Base-by-base conservation (phyloP, 2,329 filamentous ascomycete species). In the Stachybotrys echinatus region DNA sequence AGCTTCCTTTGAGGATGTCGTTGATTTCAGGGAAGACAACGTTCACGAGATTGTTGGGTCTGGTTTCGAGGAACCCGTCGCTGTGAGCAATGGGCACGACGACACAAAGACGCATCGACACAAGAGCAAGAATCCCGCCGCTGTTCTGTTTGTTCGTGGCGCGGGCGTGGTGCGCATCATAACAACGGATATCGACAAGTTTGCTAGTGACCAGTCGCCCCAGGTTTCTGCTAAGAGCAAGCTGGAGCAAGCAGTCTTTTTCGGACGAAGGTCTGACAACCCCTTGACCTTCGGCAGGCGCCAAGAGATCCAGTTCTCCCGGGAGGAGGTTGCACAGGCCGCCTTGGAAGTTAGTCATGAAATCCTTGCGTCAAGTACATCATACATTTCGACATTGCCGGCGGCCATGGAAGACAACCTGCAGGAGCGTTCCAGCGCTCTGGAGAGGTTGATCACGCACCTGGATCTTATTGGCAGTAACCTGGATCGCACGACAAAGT, bases 221-320 rank as follows among this genome's bases (percentile, higher is more conserved):
- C 70, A 75, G 56, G 81, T 95, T 17, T 92, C 88, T 1, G 88
- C 89, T 6, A 94, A 90, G 69, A 89, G 84, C 69, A 96, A 94
- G 68, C 78, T 99, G 39, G 90, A 96, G 63, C 92, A 99, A 70
- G 92, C 92, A 3, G 88, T 97, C 1, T 97, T 96, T 69, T 97
- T 90, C 64, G 92, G 92, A 2, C 83, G 83, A 45, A 84, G 88
- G 63, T 79, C 85, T 54, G 84, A 89, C 61, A 97, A 91, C 59
- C 88, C 92, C n/a, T 71, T 99, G n/a, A 84, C 91, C 54, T 90
- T 99, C 59, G 81, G 86, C 42, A 80, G 84, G 42, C 81, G 82
- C 54, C 75, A 81, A 38, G 83, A 84, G 49, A 73, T 85, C 44
- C 75, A 79, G 4, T 95, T 94, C 56, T 75, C 82, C 0, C 69